Evolutionary conservation across 345 rosid species (phyloP).

Genomic region (Salix koriyanagi): DNA sequence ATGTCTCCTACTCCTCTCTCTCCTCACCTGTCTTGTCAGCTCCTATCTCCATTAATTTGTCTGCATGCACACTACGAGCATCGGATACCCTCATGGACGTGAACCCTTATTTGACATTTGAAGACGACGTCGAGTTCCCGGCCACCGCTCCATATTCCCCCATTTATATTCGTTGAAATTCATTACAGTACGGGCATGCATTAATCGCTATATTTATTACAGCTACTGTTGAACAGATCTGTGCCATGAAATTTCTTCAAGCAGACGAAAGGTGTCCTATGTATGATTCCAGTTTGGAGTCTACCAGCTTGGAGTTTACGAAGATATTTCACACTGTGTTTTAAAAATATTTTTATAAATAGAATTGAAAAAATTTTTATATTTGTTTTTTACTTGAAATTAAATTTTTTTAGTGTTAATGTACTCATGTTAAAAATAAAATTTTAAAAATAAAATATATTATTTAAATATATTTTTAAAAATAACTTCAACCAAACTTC

Average conservation of each 20-base stretch:
- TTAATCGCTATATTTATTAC: too few species aligned
- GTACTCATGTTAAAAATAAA: too few species aligned
- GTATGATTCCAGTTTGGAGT: background rate
- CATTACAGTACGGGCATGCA: background rate
- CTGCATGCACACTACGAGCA: constrained; percentile 19
- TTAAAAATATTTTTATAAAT: too few species aligned
- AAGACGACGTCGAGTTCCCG: constrained; percentile 14
- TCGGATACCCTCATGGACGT: constrained; percentile 34
- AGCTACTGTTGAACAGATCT: background rate
- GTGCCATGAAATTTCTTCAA: background rate
- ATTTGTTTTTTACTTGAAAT: too few species aligned
- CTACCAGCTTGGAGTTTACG: background rate
- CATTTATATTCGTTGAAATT: background rate
- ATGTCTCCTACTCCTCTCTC: background rate
- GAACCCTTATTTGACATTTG: constrained; percentile 16
- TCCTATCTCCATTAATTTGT: constrained; percentile 19
- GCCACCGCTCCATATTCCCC: background rate
- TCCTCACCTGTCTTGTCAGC: constrained; percentile 21
- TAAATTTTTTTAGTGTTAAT: too few species aligned
- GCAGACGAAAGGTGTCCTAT: background rate
- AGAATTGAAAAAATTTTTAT: too few species aligned
- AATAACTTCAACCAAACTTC: too few species aligned
- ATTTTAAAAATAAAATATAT: too few species aligned
- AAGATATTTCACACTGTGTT: too few species aligned
- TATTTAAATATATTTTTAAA: too few species aligned